Conservation (phyloP, 352 stramenopile species). For the Thalassiosira delicatula region DNA sequence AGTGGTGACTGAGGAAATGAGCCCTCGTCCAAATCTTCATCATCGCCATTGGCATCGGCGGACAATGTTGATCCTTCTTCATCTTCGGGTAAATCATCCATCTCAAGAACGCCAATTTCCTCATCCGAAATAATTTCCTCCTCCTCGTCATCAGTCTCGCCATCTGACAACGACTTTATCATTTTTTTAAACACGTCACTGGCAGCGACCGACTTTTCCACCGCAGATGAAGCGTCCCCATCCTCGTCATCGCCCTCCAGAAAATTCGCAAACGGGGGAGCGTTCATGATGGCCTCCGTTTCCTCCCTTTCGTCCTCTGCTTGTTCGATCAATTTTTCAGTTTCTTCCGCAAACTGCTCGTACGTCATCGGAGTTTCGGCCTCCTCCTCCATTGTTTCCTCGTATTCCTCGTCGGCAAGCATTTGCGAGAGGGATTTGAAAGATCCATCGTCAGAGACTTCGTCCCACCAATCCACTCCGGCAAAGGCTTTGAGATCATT, state of each 20-base stretch:
- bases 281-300: conserved; percentile 84
- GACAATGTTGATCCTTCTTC: neutral
- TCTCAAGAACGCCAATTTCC: conserved; percentile 28
- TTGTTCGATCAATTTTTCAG: conserved; percentile 71
- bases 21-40: neutral
- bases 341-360: conserved; percentile 74
- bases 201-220: conserved; percentile 35
- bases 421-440: conserved; percentile 64
- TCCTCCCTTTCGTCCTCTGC: conserved; percentile 80
- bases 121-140: conserved; percentile 20
- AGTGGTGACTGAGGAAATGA: conserved; percentile 17
- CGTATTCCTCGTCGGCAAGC: conserved; percentile 72
- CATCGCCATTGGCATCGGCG: neutral
- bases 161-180: neutral
- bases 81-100: conserved; percentile 27
- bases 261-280: conserved; percentile 69
- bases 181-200: conserved; percentile 48
- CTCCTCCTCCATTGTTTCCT: conserved; percentile 48
- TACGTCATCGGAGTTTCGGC: conserved; percentile 59
- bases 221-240: neutral
- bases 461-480: conserved; percentile 60
- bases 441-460: conserved; percentile 61
- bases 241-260: conserved; percentile 53
- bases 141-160: neutral
- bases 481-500: conserved; percentile 16